These are phyloP conservation scores for Cordyceps pruinosa DNA, from an alignment of 2,329 filamentous ascomycete species.

Conservation along the genomic window DNA sequence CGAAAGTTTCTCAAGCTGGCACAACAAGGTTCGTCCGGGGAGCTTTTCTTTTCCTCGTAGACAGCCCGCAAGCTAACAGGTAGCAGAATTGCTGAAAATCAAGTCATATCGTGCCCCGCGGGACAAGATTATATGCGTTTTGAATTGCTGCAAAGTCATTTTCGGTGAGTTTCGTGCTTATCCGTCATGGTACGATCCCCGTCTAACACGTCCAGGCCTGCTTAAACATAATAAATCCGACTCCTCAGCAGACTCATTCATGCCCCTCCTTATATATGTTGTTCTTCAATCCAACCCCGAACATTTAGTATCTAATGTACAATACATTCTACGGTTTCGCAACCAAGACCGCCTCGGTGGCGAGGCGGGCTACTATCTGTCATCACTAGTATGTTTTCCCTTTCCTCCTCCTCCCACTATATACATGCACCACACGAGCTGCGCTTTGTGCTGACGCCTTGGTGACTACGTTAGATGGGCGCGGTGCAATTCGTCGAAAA, in stretches of 20 bases:
- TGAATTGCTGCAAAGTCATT: constrained; percentile 99
- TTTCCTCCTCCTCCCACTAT: not conserved
- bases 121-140: constrained; percentile 96
- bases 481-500: constrained; percentile 96
- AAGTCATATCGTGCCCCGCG: constrained; percentile 93
- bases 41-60: not conserved
- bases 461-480: constrained; percentile 59
- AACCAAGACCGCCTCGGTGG: constrained; percentile 96
- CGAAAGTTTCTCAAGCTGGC: constrained; percentile 82
- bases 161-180: constrained; percentile 59
- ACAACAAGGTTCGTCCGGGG: constrained; percentile 59
- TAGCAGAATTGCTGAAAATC: constrained; percentile 81
- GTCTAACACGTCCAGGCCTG: constrained; percentile 49
- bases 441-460: not conserved
- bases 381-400: constrained; percentile 63
- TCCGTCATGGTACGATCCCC: not conserved
- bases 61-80: constrained; percentile 12
- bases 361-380: constrained; percentile 97
- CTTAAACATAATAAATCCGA: constrained; percentile 89
- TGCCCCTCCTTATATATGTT: constrained; percentile 90
- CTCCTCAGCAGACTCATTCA: constrained; percentile 92
- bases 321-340: constrained; percentile 93
- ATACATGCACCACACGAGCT: not conserved
- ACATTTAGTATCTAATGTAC: constrained; percentile 92
- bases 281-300: constrained; percentile 92